Evolutionary conservation across 352 stramenopile species (phyloP).

Genomic region (Globisporangium uncinulatum): DNA sequence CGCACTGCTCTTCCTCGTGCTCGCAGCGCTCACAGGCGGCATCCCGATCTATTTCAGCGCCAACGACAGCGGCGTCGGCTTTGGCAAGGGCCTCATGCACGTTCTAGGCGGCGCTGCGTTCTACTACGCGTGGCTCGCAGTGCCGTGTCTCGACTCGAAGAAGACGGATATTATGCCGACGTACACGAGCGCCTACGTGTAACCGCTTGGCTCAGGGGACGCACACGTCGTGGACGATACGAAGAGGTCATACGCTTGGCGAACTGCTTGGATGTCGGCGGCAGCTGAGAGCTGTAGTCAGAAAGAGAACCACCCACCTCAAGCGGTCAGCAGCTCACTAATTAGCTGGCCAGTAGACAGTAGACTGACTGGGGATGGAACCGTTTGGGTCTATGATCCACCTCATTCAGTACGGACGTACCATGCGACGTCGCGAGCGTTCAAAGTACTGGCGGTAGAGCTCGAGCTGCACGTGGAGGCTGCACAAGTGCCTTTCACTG

Average conservation of each 20-base stretch:
- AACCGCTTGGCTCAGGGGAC: background rate
- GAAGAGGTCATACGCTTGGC: slow-evolving; percentile 35
- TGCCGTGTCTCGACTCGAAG: slow-evolving; percentile 77
- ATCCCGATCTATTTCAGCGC: slow-evolving; percentile 42
- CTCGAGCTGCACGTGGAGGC: slow-evolving; percentile 41
- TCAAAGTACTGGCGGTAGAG: slow-evolving; percentile 60
- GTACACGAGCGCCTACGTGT: slow-evolving; percentile 48
- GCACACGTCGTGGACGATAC: too few species aligned
- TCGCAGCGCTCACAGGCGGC: slow-evolving; percentile 35
- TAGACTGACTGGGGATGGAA: too few species aligned
- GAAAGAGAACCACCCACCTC: background rate
- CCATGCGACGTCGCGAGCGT: slow-evolving; percentile 27
- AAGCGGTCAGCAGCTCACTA: too few species aligned
- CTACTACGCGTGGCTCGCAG: slow-evolving; percentile 73
- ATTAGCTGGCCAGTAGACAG: too few species aligned
- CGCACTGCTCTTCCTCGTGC: slow-evolving; percentile 35
- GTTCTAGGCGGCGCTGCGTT: slow-evolving; percentile 56
- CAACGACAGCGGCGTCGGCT: slow-evolving; percentile 26
- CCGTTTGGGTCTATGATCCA: too few species aligned
- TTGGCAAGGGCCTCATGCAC: slow-evolving; percentile 67
- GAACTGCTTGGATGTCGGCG: slow-evolving; percentile 24
- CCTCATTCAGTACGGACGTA: slow-evolving; percentile 2
- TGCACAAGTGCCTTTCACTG: slow-evolving; percentile 13
- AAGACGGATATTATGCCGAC: slow-evolving; percentile 75
- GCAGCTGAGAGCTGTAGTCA: slow-evolving; percentile 24